Evolutionary conservation across 805 yeast species (phyloP).

Genomic region (Saturnispora serradocipensis): DNA sequence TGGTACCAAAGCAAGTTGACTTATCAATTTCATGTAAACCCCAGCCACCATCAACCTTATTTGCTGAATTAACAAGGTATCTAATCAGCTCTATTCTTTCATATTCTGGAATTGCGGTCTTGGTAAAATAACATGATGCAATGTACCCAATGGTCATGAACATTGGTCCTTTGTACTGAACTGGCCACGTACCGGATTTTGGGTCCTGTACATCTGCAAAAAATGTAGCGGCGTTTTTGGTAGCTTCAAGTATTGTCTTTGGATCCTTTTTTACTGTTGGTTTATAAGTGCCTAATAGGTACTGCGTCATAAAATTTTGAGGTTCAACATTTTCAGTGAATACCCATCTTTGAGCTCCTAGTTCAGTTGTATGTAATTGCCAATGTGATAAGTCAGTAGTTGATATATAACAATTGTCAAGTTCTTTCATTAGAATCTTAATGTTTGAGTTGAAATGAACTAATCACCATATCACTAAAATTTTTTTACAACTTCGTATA

Average conservation of each 20-base stretch:
- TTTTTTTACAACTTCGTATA: neutral
- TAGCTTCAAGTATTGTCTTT: constrained; percentile 40
- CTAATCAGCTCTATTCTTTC: constrained; percentile 64
- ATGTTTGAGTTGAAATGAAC: too few species aligned
- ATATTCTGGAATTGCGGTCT: constrained; percentile 57
- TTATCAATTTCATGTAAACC: constrained; percentile 90
- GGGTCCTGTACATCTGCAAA: constrained; percentile 63
- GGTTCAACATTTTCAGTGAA: constrained; percentile 38
- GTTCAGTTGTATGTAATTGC: constrained; percentile 60
- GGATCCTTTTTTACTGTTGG: constrained; percentile 25
- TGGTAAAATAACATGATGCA: constrained; percentile 61
- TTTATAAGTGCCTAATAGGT: constrained; percentile 29
- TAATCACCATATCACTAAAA: neutral
- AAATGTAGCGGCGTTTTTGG: constrained; percentile 66
- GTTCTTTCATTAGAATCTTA: neutral
- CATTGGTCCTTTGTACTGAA: constrained; percentile 97
- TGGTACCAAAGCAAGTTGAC: constrained; percentile 91
- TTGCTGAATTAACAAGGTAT: constrained; percentile 83
- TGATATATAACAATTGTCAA: constrained; percentile 55
- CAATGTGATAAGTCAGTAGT: constrained; percentile 64
- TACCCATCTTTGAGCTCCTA: constrained; percentile 81
- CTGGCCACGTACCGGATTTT: constrained; percentile 76
- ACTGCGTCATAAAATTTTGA: constrained; percentile 49
- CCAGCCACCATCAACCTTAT: constrained; percentile 99
- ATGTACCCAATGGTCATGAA: constrained; percentile 90